Base-by-base conservation (phyloP, 352 stramenopile genomes). In the Pythium graminicola region DNA sequence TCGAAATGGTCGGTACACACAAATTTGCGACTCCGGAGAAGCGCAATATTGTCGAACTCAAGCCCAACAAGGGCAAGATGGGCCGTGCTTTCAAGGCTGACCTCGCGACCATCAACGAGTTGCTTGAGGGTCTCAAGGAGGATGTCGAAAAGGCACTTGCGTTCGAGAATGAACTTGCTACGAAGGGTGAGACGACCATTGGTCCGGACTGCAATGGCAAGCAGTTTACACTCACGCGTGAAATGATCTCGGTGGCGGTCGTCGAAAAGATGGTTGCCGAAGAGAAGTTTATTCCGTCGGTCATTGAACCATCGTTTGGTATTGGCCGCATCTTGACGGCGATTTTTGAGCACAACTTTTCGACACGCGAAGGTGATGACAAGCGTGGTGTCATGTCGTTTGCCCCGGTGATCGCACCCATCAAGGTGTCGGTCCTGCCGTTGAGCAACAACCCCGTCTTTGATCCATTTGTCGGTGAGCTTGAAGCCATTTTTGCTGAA, bases 301-400 rank as follows among this genome's bases (percentile, higher is more conserved):
- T 99, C 29, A 99, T 99, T 64, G 97, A 99, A 76, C 97, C 97
- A 20, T 99, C 96, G 23, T 99, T 99, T 67, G 97, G 97, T 53
- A 98, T 99, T 54, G 97, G 96, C 45, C 93, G 97, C 50, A 90
- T 99, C 54, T 70, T 99, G 28, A 98, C 98, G 56, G 95, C 96
- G 16, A 74, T 99, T 17, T 90, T 99, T 47, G 96, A 99, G 72
- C 97, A 99, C 83, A 98, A 90, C 49, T 99, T 99, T 65, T 98
- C 94, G 57, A 79, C 93, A 50, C 82, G 97, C 52, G 90, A 98
- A 58, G 86, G 78, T 43, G 96, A 98, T 60, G 96, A 99, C 60
- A 96, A 99, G 82, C 87, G 97, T 40, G 95, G 84, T 48, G 91
- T 99, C 45, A 99, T 99, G 93, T 81, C 76, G 60, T 99, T 99